phyloP scores from a whole-genome alignment of 2,329 filamentous ascomycete species.

The Clarireedia hainanense region DNA sequence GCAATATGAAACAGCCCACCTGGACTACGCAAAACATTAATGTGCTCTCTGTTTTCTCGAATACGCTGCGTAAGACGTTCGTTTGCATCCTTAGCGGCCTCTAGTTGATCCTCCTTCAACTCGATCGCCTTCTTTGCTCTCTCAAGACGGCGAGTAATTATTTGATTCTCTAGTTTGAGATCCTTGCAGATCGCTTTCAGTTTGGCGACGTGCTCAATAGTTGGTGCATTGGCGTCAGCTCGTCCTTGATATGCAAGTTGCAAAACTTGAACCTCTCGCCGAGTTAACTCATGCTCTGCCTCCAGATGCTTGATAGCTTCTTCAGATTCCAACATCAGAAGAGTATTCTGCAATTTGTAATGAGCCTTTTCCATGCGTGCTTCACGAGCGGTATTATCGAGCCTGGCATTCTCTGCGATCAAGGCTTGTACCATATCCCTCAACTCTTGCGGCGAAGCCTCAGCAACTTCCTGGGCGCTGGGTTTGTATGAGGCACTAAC shows the following conservation, averaged over 20 bases:
- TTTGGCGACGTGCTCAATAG: slow-evolving; percentile 48
- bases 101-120: slow-evolving; percentile 66
- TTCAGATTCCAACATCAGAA: slow-evolving; percentile 75
- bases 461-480: slow-evolving; percentile 41
- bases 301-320: slow-evolving; percentile 80
- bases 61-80: slow-evolving; percentile 74
- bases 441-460: slow-evolving; percentile 48
- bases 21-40: slow-evolving; percentile 70
- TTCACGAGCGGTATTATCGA: slow-evolving; percentile 44
- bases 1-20: slow-evolving; percentile 59
- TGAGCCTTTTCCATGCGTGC: slow-evolving; percentile 80
- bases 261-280: slow-evolving; percentile 77
- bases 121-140: slow-evolving; percentile 73
- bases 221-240: slow-evolving; percentile 37
- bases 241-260: slow-evolving; percentile 59
- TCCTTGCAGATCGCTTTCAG: slow-evolving; percentile 60
- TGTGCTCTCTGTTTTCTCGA: slow-evolving; percentile 80
- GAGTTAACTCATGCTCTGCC: slow-evolving; percentile 88
- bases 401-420: slow-evolving; percentile 47
- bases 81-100: slow-evolving; percentile 66
- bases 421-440: slow-evolving; percentile 47
- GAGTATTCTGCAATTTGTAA: slow-evolving; percentile 81
- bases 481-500: slow-evolving; percentile 27
- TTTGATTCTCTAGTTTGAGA: slow-evolving; percentile 57
- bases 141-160: slow-evolving; percentile 56